Evolutionary conservation across 495 filamentous ascomycete species (phyloP).

Genomic region (Oidiodendron maius): DNA sequence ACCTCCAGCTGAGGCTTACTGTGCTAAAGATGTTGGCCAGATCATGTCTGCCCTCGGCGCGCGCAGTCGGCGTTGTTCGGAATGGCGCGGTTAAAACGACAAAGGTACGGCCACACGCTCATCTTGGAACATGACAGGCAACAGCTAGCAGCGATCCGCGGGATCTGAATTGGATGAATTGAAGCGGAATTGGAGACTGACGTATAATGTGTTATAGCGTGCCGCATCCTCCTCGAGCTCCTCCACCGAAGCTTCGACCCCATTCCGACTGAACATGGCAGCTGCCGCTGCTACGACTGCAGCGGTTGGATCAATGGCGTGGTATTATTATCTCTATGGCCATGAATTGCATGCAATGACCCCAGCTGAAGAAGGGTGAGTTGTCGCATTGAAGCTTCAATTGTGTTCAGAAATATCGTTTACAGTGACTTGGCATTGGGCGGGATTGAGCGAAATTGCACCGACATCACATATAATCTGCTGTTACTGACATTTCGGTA

Average conservation of each 20-base stretch:
- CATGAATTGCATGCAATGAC: constrained; percentile 82
- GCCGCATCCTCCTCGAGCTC: constrained; percentile 54
- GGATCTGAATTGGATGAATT: constrained; percentile 13
- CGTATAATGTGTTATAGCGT: constrained; percentile 47
- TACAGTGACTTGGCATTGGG: no score
- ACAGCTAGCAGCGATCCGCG: constrained; percentile 13
- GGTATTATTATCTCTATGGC: constrained; percentile 96
- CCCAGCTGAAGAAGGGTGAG: constrained; percentile 95
- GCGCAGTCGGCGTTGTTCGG: constrained; percentile 55
- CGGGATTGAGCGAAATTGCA: no score
- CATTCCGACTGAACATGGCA: constrained; percentile 68
- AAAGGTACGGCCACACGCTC: constrained; percentile 44
- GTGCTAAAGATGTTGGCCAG: constrained; percentile 34
- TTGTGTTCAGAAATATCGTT: background rate
- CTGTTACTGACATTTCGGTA: constrained; percentile 33
- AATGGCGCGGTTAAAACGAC: constrained; percentile 52
- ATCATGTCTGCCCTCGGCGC: constrained; percentile 25
- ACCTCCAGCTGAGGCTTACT: constrained; percentile 38
- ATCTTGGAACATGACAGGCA: constrained; percentile 6
- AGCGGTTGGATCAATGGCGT: constrained; percentile 81
- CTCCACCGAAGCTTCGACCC: constrained; percentile 48
- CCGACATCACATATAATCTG: no score
- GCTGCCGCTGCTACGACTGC: constrained; percentile 75
- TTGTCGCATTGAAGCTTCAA: constrained; percentile 21
- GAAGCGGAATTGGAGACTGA: constrained; percentile 17